These are phyloP conservation scores for Suillus spraguei DNA, from an alignment of 768 basidiomycete genomes.

Conservation along the genomic window DNA sequence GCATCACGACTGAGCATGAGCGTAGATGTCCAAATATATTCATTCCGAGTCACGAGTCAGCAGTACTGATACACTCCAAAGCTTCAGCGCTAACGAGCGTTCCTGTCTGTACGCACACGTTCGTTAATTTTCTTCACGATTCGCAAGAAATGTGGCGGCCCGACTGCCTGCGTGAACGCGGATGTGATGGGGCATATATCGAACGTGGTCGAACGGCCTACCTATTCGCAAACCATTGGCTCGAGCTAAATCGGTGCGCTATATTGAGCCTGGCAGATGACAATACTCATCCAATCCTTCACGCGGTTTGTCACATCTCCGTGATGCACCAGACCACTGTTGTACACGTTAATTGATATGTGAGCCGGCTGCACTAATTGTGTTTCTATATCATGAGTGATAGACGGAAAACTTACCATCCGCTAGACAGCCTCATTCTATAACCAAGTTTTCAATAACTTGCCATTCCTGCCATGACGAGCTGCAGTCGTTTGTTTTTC, in stretches of 20 bases:
- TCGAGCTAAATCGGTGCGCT: background rate
- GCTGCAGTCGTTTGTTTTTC: background rate
- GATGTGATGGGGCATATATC: background rate
- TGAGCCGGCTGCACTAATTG: background rate
- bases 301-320: background rate
- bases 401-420: background rate
- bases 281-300: background rate
- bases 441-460: too few species aligned
- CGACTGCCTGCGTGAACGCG: too few species aligned
- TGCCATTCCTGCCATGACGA: background rate
- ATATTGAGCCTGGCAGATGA: background rate
- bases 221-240: background rate
- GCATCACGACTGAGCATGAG: too few species aligned
- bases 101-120: background rate
- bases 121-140: background rate
- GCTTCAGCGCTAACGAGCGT: background rate
- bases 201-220: background rate
- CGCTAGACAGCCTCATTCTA: too few species aligned
- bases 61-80: too few species aligned
- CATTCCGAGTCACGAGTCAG: too few species aligned
- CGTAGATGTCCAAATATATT: too few species aligned
- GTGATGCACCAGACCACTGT: background rate
- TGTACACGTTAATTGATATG: background rate
- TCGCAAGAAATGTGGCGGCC: background rate
- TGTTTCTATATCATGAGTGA: background rate